Evolutionary conservation across 78 protist species (phyloP), one percentile per base, ranked within the genome.

Genomic region (Cavenderia fasciculata): DNA sequence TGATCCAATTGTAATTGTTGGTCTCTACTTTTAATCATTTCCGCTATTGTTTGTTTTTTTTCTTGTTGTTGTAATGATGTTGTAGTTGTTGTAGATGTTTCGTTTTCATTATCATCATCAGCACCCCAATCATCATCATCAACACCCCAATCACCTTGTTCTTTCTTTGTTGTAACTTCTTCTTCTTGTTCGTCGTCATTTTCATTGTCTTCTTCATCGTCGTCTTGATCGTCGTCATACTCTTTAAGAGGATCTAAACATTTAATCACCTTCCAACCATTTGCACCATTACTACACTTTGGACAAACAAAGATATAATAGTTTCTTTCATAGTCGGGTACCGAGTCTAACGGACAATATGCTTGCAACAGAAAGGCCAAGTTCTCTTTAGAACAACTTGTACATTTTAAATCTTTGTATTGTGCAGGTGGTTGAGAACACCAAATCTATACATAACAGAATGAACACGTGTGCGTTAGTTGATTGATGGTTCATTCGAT

Each of bases 41-140:
- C 76, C 2, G 63, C 88, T 31, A 79, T 54, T 76, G 86, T 61
- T 46, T 76, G 43, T 21, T 56, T 29, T 11, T 4, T 29, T 57
- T 3, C 34, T 19, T 52, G 12, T 52, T 10, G 7, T 52, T 12
- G 10, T 12, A 8, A 21, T 66, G 44, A 40, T 10, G 74, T 66
- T 41, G 74, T 66, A 11, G 72, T 59, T 33, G 46, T 46, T 46
- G 10, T 69, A 27, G 31, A 6, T 46, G 57, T 40, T 3, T 34
- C 4, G 40, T 31, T 5, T 51, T 77, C 87, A 63, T 77, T 63
- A 25, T 47, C 44, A 77, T 49, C 76, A 7, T 66, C 76, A 18
- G 66, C 33, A 16, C 88, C 88, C 88, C 88, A 79, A 29, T 79
- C 88, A 66, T 79, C 76, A 36, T 47, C 69, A 38, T 57, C 68